Percentiles rank a stretch among this genome's conserved stretches.
Conservation (phyloP, 2,329 filamentous ascomycete species). For the Sordariomycetes sp. region DNA sequence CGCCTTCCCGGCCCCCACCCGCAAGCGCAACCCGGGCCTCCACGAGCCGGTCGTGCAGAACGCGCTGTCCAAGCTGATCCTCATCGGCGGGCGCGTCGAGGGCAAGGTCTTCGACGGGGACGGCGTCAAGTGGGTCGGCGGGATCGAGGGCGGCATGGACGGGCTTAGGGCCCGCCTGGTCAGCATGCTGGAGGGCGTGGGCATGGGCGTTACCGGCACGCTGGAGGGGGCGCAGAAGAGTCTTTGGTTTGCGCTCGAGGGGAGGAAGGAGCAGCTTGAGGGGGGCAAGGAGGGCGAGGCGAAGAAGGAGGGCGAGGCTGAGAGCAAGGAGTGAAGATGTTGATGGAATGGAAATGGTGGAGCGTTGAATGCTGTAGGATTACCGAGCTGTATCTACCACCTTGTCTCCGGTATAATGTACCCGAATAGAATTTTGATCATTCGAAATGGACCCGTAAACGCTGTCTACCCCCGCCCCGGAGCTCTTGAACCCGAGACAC, state of each 20-base stretch:
- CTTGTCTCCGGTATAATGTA: constrained; percentile 1
- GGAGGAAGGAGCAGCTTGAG: constrained; percentile 69
- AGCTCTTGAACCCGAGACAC: neutral
- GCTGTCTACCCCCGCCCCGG: neutral
- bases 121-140: constrained; percentile 54
- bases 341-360: neutral
- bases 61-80: constrained; percentile 75
- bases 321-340: neutral
- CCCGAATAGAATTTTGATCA: neutral
- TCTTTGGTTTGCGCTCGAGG: constrained; percentile 81
- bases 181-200: constrained; percentile 67
- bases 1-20: constrained; percentile 66
- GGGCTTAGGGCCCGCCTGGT: constrained; percentile 76
- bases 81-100: constrained; percentile 81
- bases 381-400: constrained; percentile 3
- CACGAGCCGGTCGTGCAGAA: constrained; percentile 70
- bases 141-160: constrained; percentile 72
- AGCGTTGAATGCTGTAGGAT: neutral
- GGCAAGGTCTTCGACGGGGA: constrained; percentile 71
- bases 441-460: neutral
- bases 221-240: constrained; percentile 72
- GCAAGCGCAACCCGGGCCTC: constrained; percentile 68
- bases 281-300: constrained; percentile 27
- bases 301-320: constrained; percentile 4
- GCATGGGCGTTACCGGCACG: constrained; percentile 64